Conservation (phyloP, 805 yeast species). For the Spathaspora hagerdaliae region DNA sequence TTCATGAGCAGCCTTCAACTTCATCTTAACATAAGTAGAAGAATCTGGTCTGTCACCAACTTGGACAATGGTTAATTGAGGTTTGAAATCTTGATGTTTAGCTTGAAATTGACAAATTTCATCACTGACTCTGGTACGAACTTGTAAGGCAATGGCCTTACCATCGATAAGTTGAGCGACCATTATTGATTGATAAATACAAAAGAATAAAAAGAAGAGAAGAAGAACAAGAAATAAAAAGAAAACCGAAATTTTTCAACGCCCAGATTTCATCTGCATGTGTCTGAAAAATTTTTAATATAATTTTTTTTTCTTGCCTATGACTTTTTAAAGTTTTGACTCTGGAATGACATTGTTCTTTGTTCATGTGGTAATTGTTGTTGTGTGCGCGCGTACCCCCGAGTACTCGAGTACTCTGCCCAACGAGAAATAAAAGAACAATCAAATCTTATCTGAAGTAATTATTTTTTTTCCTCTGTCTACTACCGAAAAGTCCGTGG, state of each 20-base stretch:
- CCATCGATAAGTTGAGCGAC: constrained; percentile 40
- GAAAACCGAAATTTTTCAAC: background rate
- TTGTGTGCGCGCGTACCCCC: no score
- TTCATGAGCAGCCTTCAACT: constrained; percentile 70
- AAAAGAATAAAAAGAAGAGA: background rate
- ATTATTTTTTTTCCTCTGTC: no score
- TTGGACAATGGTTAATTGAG: constrained; percentile 67
- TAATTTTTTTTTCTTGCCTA: no score
- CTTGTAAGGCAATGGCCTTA: constrained; percentile 38
- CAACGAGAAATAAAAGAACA: no score
- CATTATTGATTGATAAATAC: constrained; percentile 14
- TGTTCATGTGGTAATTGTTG: no score
- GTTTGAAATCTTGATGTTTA: constrained; percentile 52
- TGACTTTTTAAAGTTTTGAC: no score
- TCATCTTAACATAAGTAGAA: constrained; percentile 77
- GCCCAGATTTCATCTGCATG: background rate
- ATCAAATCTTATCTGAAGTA: no score
- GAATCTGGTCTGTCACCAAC: constrained; percentile 78
- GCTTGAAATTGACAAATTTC: constrained; percentile 40
- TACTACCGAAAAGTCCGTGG: no score
- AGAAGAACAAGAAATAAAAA: background rate
- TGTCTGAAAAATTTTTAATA: background rate
- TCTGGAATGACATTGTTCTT: no score
- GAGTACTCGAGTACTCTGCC: no score
- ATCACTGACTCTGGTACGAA: constrained; percentile 34